Evolutionary conservation across 371 early-diverging fungal genomes (phyloP).

Genomic region (Dentiscutata heterogama): DNA sequence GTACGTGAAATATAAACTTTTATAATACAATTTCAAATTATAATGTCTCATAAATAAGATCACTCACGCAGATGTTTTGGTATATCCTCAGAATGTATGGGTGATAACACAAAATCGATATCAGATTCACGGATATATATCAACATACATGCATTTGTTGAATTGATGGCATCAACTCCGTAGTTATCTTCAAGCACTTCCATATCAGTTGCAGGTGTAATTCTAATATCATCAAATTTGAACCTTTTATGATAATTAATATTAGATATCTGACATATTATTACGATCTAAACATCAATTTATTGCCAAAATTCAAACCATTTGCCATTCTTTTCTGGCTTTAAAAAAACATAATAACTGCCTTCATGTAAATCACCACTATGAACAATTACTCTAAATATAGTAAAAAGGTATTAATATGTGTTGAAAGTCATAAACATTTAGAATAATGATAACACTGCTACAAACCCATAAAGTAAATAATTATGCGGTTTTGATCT

Average conservation of each 20-base stretch:
- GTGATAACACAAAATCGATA: conserved; percentile 77
- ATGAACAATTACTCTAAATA: conserved; percentile 93
- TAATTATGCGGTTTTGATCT: conserved; percentile 79
- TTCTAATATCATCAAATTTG: conserved; percentile 98
- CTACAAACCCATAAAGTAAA: conserved; percentile 80
- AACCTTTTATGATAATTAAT: conserved; percentile 55
- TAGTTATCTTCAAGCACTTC: conserved; percentile 98
- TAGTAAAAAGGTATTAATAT: conserved; percentile 26
- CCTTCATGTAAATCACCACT: conserved; percentile 97
- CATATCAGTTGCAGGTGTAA: conserved; percentile 82
- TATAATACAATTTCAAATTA: conserved; percentile 53
- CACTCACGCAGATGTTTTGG: conserved; percentile 83
- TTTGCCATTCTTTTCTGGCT: conserved; percentile 80
- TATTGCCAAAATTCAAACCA: conserved; percentile 64
- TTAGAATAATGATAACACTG: not conserved
- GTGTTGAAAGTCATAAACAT: not conserved
- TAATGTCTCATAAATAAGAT: conserved; percentile 26
- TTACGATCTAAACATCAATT: not conserved
- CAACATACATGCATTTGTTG: conserved; percentile 96
- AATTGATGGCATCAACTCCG: conserved; percentile 71
- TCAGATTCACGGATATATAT: conserved; percentile 91
- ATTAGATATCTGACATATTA: not conserved
- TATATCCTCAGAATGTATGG: conserved; percentile 74
- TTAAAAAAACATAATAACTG: conserved; percentile 96
- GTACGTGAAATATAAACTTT: conserved; percentile 46